Base-by-base conservation (phyloP, 2,329 filamentous ascomycete genomes). In the Daldinia sp. region DNA sequence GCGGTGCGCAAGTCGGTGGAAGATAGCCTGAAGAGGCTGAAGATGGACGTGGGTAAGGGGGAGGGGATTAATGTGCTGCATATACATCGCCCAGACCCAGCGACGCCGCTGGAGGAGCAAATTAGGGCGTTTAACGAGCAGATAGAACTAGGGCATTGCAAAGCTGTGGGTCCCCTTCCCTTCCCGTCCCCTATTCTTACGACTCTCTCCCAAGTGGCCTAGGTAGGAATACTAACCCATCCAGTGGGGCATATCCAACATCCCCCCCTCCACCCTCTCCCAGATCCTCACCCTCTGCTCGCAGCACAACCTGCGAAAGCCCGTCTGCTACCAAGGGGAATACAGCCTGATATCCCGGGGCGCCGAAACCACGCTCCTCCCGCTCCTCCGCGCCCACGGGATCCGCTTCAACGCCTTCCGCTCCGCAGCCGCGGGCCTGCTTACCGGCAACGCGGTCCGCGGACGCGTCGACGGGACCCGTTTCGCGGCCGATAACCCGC, bases 201-300 rank as follows among this genome's bases (percentile, higher is more conserved):
- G n/a, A n/a, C n/a, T n/a, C n/a, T n/a, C n/a, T n/a, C n/a, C n/a
- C n/a, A n/a, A n/a, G n/a, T n/a, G n/a, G n/a, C n/a, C n/a, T n/a
- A n/a, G n/a, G n/a, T n/a, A n/a, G 8, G 8, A n/a, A 9, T 13
- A n/a, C 19, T 47, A 21, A 23, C 17, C 29, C 13, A 7, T 27
- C 3, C n/a, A 76, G 70, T 77, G 78, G 68, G 78, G 78, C 1
- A 68, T 81, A 0, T 78, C 77, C 11, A 80, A 80, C 58, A 72
- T 76, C 13, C 59, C 72, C 0, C 67, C 72, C 0, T 58, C 69
- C 3, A 67, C 73, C 15, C 69, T 80, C 1, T 61, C 74, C 50
- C 59, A 74, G 15, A 74, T 74, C 23, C 60, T 79, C 25, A 64
- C 68, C 3, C 63, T 78, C 13, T 76, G 74, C 64, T 75, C 77